phyloP scores from a whole-genome alignment of 345 rosid species.

The Linum trigynum region DNA sequence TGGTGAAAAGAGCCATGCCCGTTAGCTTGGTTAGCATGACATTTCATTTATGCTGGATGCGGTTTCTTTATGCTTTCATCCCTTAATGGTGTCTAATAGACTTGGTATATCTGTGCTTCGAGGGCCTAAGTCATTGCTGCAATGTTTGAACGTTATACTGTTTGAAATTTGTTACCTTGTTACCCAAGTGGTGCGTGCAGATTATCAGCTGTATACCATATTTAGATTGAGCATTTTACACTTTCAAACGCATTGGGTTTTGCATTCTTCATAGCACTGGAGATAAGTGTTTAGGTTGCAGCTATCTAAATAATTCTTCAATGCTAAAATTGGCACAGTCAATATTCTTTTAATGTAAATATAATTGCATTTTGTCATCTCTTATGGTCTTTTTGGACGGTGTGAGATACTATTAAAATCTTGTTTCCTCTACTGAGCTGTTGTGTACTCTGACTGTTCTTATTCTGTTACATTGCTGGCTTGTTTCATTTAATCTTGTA shows the following conservation, averaged over 20 bases:
- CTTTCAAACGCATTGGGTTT: not conserved
- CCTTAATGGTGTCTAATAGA: too few species aligned
- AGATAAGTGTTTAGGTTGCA: not conserved
- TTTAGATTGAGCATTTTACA: not conserved
- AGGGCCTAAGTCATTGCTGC: not conserved
- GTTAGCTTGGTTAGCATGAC: not conserved
- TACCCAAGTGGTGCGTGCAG: not conserved
- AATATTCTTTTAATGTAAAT: not conserved
- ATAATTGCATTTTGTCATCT: not conserved
- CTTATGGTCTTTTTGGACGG: not conserved
- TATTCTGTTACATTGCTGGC: constrained; percentile 6
- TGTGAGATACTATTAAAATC: not conserved
- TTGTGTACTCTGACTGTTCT: not conserved
- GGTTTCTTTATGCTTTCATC: too few species aligned
- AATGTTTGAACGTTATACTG: not conserved
- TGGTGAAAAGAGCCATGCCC: not conserved
- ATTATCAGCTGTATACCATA: not conserved
- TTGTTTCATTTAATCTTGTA: constrained; percentile 27
- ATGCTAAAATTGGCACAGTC: not conserved
- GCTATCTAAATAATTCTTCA: not conserved
- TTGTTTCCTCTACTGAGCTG: not conserved
- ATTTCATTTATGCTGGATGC: not conserved
- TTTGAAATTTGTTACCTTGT: not conserved
- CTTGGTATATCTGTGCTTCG: not conserved
- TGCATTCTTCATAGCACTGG: not conserved